These are phyloP conservation scores for Psilocybe cubensis DNA, from an alignment of 768 basidiomycete species.

Conservation along the genomic window DNA sequence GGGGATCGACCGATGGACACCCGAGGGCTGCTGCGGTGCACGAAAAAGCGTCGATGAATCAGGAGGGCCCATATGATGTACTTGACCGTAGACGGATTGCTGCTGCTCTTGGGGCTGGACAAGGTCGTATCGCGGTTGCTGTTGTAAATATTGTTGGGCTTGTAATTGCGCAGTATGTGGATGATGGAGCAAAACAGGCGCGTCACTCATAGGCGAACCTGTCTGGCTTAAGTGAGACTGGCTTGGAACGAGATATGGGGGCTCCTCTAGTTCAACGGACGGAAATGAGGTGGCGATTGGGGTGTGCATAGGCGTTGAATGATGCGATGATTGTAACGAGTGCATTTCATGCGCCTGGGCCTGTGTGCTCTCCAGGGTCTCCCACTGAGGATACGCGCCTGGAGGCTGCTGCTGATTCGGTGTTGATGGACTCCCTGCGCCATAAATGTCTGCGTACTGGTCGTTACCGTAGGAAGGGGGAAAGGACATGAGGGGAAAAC, in stretches of 20 bases:
- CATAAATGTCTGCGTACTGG: neutral
- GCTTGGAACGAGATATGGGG: constrained; percentile 31
- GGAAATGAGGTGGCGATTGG: constrained; percentile 29
- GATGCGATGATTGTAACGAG: constrained; percentile 5
- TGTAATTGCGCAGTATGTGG: constrained; percentile 22
- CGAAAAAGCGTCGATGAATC: constrained; percentile 10
- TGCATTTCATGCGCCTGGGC: constrained; percentile 30
- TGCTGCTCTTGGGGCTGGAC: constrained; percentile 4
- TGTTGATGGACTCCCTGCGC: neutral
- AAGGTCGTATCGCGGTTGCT: neutral
- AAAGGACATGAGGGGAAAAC: constrained; percentile 15
- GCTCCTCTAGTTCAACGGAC: constrained; percentile 33
- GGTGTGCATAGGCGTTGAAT: constrained; percentile 23
- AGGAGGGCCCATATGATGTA: constrained; percentile 13
- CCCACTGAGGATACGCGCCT: constrained; percentile 38
- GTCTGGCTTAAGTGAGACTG: constrained; percentile 2
- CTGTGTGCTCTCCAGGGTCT: constrained; percentile 43
- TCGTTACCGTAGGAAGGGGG: neutral
- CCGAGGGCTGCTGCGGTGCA: neutral
- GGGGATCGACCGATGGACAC: constrained; percentile 6
- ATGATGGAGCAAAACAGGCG: constrained; percentile 35
- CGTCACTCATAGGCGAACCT: constrained; percentile 24
- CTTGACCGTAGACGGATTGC: neutral
- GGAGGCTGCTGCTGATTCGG: constrained; percentile 5
- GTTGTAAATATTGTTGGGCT: constrained; percentile 16